Base-by-base conservation (phyloP, 108 stramenopile genomes). In the Fistulifera solaris region DNA sequence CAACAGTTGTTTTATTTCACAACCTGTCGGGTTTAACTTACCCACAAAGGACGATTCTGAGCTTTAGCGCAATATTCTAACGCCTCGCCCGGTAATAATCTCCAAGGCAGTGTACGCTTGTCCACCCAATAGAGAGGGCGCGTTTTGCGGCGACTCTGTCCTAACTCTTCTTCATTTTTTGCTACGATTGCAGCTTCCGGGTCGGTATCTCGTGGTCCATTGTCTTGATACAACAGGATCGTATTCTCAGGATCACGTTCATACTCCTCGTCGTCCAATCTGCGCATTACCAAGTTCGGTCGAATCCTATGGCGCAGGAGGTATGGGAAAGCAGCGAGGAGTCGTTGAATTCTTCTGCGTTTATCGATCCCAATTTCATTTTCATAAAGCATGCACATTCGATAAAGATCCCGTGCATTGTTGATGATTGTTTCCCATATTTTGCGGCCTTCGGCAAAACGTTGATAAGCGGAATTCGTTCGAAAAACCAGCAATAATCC, bases 401-500 rank as follows among this genome's bases (percentile, higher is more conserved):
- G 57, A 31, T 82, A 89, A 49, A 92, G 67, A 63, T 94, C 93
- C 15, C 95, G 66, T 16, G 83, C 54, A 2, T 56, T 61, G 52
- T 73, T 72, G 28, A 87, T 66, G 43, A 88, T 84, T 25, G 63
- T 61, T 67, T 84, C 80, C 83, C 82, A 88, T 17, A 84, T 83
- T 52, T 81, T 81, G 45, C 85, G 63, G 40, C 95, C 95, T 56
- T 96, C 95, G 41, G 87, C 85, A 72, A 92, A 96, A 48, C 95
- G 73, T 48, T 87, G 78, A 53, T 96, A 96, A 8, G 92, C 89
- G 15, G 77, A 72, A 58, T 94, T 94, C 8, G 94, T 94, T 17
- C 92, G 78, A 52, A 94, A 94, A 11, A 93, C 95, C 14, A 96
- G 72, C 22, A 96, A 67, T 38, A 94, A 71, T 35, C 87, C 77